Evolutionary conservation across 1,139 yeast genomes (phyloP).

Genomic region (Debaryomyces nepalensis): DNA sequence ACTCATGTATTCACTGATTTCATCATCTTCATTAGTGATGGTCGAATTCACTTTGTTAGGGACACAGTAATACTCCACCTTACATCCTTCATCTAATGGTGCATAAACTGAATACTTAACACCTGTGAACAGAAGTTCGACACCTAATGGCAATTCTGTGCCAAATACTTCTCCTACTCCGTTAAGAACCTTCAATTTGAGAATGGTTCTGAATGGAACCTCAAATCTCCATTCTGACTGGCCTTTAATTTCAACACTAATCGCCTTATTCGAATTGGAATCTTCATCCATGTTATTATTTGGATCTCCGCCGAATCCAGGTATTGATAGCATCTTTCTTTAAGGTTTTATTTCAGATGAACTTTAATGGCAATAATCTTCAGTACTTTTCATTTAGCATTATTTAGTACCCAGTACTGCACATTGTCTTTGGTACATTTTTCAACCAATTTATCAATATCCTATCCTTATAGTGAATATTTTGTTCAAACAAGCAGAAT

Average conservation of each 20-base stretch:
- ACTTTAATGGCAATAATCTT: not conserved
- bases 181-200: slow-evolving; percentile 57
- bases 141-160: slow-evolving; percentile 81
- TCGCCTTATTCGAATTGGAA: slow-evolving; percentile 13
- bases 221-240: slow-evolving; percentile 87
- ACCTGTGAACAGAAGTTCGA: slow-evolving; percentile 63
- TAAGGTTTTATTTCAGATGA: not conserved
- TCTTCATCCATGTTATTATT: slow-evolving; percentile 7
- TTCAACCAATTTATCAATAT: not conserved
- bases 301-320: slow-evolving; percentile 27
- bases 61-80: slow-evolving; percentile 53
- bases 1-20: slow-evolving; percentile 62
- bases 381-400: not conserved
- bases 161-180: slow-evolving; percentile 94
- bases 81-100: slow-evolving; percentile 60
- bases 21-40: slow-evolving; percentile 36
- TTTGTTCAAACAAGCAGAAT: no score
- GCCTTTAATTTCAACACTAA: slow-evolving; percentile 39
- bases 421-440: not conserved
- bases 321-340: slow-evolving; percentile 24
- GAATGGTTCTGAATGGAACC: slow-evolving; percentile 58
- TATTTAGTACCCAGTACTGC: slow-evolving; percentile 3
- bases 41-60: slow-evolving; percentile 51
- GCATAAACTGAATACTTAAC: slow-evolving; percentile 61
- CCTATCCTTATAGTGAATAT: not conserved